Evolutionary conservation across 2,329 filamentous ascomycete genomes (phyloP).

Genomic region (Sporothrix inflata): DNA sequence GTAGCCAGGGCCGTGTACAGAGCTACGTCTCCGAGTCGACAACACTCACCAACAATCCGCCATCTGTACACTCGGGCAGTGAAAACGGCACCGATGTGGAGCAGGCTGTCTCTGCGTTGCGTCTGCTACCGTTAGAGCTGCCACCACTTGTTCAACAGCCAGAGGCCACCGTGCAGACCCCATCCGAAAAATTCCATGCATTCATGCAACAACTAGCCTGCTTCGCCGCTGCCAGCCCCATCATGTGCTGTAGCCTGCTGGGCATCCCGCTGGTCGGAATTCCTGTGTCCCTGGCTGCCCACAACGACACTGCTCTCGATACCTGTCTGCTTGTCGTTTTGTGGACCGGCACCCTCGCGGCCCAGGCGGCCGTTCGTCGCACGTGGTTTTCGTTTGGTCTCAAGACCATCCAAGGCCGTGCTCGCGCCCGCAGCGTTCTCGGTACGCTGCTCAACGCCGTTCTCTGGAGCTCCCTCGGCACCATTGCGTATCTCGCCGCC

Average conservation of each 20-base stretch:
- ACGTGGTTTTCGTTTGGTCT: not conserved
- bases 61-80: not conserved
- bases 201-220: not conserved
- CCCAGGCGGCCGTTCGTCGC: constrained; percentile 46
- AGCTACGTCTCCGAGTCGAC: constrained; percentile 35
- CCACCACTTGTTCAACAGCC: not conserved
- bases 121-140: not conserved
- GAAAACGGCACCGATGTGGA: not conserved
- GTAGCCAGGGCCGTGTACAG: constrained; percentile 22
- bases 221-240: constrained; percentile 35
- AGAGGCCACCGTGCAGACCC: not conserved
- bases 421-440: constrained; percentile 38
- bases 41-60: constrained; percentile 30
- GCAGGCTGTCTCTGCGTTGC: not conserved
- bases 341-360: constrained; percentile 50
- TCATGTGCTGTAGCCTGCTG: constrained; percentile 40
- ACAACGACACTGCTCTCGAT: constrained; percentile 48
- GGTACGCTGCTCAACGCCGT: constrained; percentile 53
- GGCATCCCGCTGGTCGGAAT: constrained; percentile 46
- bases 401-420: constrained; percentile 1
- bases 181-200: not conserved
- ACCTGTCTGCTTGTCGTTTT: constrained; percentile 52
- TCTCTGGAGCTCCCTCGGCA: constrained; percentile 50
- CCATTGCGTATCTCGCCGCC: constrained; percentile 49
- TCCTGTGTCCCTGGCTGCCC: constrained; percentile 43